Evolutionary conservation across 2,329 filamentous ascomycete species (phyloP), one percentile per base, ranked within the genome.

Genomic region (Calonectria henricotiae): DNA sequence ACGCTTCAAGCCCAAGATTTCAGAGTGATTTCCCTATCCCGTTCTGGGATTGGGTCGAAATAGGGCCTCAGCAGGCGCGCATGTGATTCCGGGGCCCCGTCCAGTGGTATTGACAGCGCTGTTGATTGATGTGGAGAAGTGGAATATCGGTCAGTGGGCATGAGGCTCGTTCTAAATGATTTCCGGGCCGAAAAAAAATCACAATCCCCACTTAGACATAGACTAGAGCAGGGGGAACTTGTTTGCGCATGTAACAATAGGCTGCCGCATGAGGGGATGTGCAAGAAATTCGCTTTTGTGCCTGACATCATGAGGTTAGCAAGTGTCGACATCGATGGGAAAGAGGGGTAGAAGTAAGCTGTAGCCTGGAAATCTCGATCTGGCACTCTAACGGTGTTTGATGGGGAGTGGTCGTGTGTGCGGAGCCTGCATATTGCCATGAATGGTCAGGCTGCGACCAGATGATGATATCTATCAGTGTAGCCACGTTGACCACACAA

Each of bases 1-100:
- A 17, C 32, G 25, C 20, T 43, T 61, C 25, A 44, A 27, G 8
- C n/a, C 25, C 23, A 15, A 23, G n/a, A 13, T 7, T 5, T 11
- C 32, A 62, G 37, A 8, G 23, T 4, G 9, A 23, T 37, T 35
- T 32, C 20, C 25, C 32, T 58, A 35, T 49, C 30, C 32, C 27
- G 41, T 23, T 39, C 43, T 43, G 64, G 41, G 35, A 44, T 51
- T 54, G 35, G 64, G 64, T 67, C 58, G 55, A 55, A 61, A 61
- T 62, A 8, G 37, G 25, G 43, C 41, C n/a, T 39, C 20, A 39
- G 51, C 20, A 11, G n/a, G 13, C 12, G 17, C 17, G 44, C 64
- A 51, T 62, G 54, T 41, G 64, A 51, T 51, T 67, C 44, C 23
- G 30, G 37, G 39, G 17, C 44, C 54, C 39, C n/a, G 54, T 54